Base-by-base conservation (phyloP, 2,329 filamentous ascomycete genomes). In the Lasiodiplodia citricola region DNA sequence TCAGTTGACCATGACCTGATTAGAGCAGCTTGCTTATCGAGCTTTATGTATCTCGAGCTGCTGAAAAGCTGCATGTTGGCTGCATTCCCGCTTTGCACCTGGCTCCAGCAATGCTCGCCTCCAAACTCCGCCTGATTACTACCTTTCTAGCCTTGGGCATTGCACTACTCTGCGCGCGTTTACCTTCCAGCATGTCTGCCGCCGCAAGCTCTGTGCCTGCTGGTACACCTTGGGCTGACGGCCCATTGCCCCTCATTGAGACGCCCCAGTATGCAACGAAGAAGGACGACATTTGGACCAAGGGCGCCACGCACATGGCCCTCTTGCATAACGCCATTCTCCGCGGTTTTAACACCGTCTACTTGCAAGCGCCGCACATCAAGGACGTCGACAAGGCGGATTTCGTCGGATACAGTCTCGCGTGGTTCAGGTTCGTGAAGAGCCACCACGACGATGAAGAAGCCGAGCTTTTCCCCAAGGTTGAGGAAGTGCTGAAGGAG, bases 271-370 rank as follows among this genome's bases (percentile, higher is more conserved):
- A 73, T 71, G 72, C 67, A 31, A 78, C 75, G 10, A 76, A 77
- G 41, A 77, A 76, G 70, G 72, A 72, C 14, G 76, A 79, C 56
- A 75, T 76, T 7, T 79, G 76, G 69, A 79, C 77, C 6, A 71
- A 70, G 7, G 77, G 77, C n/a, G 76, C 77, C 38, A 75, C 76
- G 18, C 76, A 79, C 57, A 79, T 80, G 80, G 75, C 78, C 8
- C 73, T 79, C 47, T 74, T 81, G 13, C 80, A 82, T 72, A 82
- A 82, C 54, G 73, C 78, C 0, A 77, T 82, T 50, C 71, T 82
- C 7, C 74, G 80, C 44, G 79, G 78, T 47, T 81, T 79, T 71
- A 82, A 82, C 71, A 77, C 76, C 18, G 80, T 81, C 31, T 81
- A 80, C 67, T 73, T 76, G 0, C 80, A 82, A 74, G 77, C 79